Evolutionary conservation across 2,329 filamentous ascomycete species (phyloP), one percentile per base, ranked within the genome.

Genomic region (Botrytis paeoniae): DNA sequence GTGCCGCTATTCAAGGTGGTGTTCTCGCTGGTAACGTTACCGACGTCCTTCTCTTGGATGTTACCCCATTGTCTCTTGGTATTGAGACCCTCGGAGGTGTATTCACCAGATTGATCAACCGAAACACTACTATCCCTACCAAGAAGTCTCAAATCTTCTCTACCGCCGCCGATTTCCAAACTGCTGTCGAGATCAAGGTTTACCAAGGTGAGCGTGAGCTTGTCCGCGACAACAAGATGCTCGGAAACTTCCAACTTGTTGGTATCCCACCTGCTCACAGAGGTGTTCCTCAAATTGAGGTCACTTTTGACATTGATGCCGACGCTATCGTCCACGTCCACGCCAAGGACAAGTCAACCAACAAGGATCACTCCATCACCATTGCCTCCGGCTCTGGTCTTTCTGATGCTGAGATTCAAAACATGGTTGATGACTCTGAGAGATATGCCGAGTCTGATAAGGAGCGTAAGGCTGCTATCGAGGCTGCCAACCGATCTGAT

Each of bases 141-240:
- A 98, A 98, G 92, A 98, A 98, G 88, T 98, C 95, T 20, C 94
- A 98, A 87, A 91, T 95, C 82, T 98, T 98, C 91, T 98, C 95
- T 73, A 98, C 95, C 69, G 95, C 95, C 71, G 95, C 95, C 78
- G 95, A 98, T 84, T 97, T 97, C 93, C 95, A 98, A 89, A 97
- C 93, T 76, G 95, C 95, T 79, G 95, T 98, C 82, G 95, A 98
- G 88, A 98, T 98, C 89, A 98, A 98, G 93, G 95, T 98, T 77
- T 98, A 91, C 92, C 95, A 98, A 91, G 95, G 95, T 88, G 95
- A 98, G 90, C 95, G 95, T 93, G 95, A 98, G 88, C 94, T 98
- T 76, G 95, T 98, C 84, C 92, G 91, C 82, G 95, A 98, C 87
- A 98, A 98, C 92, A 98, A 98, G 89, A 87, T 98, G 75, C 90